Percentiles rank a stretch among this genome's conserved stretches.
Conservation (phyloP, 179 eudicot genomes). For the Silene noctiflora region DNA sequence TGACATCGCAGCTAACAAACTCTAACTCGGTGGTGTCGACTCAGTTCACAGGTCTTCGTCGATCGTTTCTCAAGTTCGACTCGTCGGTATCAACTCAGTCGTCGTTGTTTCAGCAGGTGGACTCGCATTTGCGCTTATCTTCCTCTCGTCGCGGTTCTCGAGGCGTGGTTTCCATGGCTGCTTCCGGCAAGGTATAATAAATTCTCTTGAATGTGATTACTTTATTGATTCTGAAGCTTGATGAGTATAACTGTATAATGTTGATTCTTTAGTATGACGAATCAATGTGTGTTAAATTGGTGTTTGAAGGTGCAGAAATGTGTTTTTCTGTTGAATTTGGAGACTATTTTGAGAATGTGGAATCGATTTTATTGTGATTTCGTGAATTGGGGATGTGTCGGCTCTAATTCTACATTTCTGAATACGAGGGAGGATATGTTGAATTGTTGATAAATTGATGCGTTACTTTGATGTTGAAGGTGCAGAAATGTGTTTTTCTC, state of each 20-base stretch:
- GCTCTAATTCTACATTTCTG: not conserved
- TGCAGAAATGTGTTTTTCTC: too few relatives aligned
- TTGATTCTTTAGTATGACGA: not conserved
- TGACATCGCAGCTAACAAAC: constrained; percentile 25
- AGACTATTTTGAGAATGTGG: not conserved
- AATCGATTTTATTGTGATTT: not conserved
- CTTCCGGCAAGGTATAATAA: constrained; percentile 67
- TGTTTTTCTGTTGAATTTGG: not conserved
- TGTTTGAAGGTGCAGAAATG: too few relatives aligned
- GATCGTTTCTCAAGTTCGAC: constrained; percentile 27
- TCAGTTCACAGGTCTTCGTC: constrained; percentile 32
- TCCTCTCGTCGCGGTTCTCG: constrained; percentile 42
- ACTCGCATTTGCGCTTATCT: constrained; percentile 46
- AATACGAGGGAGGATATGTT: too few relatives aligned
- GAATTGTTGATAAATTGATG: not conserved
- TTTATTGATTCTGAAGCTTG: not conserved
- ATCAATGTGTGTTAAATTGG: constrained; percentile 4
- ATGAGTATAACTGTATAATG: too few relatives aligned
- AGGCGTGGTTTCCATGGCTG: constrained; percentile 73
- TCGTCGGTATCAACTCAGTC: constrained; percentile 22
- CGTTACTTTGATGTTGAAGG: not conserved
- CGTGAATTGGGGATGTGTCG: not conserved
- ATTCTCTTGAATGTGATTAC: not conserved
- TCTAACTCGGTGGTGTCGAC: constrained; percentile 33
- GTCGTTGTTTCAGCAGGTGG: constrained; percentile 46